Percentiles rank a stretch among this genome's conserved stretches.
Evolutionary conservation across 192 early-diverging fungal species (phyloP).

Genomic region (Spizellomyces sp.): DNA sequence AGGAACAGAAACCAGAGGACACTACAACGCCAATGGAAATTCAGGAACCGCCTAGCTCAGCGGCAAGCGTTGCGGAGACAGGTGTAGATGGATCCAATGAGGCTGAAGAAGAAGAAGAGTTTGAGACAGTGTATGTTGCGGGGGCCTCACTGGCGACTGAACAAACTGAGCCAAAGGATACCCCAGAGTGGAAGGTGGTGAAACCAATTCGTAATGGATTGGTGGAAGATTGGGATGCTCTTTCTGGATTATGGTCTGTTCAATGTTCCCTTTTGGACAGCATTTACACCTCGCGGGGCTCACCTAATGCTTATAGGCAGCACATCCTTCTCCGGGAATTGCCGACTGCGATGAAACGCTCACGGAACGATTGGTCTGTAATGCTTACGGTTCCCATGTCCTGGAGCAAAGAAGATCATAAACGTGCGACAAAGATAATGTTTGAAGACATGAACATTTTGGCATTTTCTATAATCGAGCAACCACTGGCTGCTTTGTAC

Average conservation of each 20-base stretch:
- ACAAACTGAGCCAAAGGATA: not conserved
- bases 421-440: constrained; percentile 80
- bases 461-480: constrained; percentile 77
- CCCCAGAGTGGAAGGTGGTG: constrained; percentile 1
- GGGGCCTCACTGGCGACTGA: constrained; percentile 14
- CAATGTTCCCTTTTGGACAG: not conserved
- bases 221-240: constrained; percentile 45
- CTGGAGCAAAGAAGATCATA: constrained; percentile 82
- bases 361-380: constrained; percentile 75
- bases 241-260: constrained; percentile 68
- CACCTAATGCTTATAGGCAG: constrained; percentile 47
- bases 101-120: not conserved
- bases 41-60: too few relatives aligned
- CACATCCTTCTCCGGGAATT: constrained; percentile 81
- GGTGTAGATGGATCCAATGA: not conserved
- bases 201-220: constrained; percentile 23
- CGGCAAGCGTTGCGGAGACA: not conserved
- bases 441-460: constrained; percentile 94
- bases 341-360: constrained; percentile 60
- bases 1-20: not conserved
- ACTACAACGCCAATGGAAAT: not conserved
- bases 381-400: constrained; percentile 76
- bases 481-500: constrained; percentile 81
- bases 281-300: not conserved
- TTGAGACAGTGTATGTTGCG: constrained; percentile 3